Evolutionary conservation across 306 rosid species (phyloP).

Genomic region (Heteromeles arbutifolia): DNA sequence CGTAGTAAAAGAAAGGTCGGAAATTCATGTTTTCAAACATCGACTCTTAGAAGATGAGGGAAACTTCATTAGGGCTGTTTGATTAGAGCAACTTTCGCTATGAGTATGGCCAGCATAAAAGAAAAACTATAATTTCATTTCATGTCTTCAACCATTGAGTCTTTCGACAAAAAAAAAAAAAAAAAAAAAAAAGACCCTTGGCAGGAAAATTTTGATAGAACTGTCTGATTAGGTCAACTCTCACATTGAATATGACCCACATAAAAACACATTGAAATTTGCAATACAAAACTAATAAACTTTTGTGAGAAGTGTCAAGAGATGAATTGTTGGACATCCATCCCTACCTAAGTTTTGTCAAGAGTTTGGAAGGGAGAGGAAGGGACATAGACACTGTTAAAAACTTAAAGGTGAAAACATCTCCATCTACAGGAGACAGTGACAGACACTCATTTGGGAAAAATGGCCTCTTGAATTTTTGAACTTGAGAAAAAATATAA

Average conservation of each 20-base stretch:
- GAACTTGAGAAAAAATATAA: neutral
- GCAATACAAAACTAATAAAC: too few relatives aligned
- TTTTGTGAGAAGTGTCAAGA: too few relatives aligned
- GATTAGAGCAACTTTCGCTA: neutral
- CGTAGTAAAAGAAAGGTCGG: neutral
- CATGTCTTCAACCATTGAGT: neutral
- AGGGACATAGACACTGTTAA: slow-evolving; percentile 30
- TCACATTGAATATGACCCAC: neutral
- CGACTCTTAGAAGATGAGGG: slow-evolving; percentile 2
- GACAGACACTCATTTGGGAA: slow-evolving; percentile 52
- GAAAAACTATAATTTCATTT: neutral
- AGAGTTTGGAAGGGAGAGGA: neutral
- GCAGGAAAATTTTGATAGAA: too few relatives aligned
- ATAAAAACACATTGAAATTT: neutral
- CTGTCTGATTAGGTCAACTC: neutral
- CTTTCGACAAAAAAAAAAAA: too few relatives aligned
- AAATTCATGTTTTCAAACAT: slow-evolving; percentile 27
- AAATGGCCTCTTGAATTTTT: slow-evolving; percentile 35
- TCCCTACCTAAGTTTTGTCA: too few relatives aligned
- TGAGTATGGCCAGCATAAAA: neutral
- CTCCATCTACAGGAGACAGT: slow-evolving; percentile 39
- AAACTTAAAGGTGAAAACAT: slow-evolving; percentile 37
- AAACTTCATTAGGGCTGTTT: neutral
- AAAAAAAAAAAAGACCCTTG: too few relatives aligned
- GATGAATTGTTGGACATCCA: too few relatives aligned